Evolutionary conservation across 2,329 filamentous ascomycete species (phyloP), one percentile per base, ranked within the genome.

Genomic region (Fusarium drepaniforme): DNA sequence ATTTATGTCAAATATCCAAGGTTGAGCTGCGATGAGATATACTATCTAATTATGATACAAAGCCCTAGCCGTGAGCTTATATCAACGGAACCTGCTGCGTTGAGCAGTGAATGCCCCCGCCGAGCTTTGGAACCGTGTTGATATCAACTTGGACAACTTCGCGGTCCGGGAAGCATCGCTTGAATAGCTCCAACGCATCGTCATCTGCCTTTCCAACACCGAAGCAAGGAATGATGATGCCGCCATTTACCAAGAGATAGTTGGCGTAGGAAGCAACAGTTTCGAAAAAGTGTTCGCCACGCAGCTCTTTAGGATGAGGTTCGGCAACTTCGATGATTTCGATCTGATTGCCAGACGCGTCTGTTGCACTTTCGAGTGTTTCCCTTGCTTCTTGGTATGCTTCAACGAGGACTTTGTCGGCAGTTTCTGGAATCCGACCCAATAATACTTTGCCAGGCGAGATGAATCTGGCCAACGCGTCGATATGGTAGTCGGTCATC

Each of bases 401-500:
- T 3, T 66, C 35, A 2, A 68, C 64, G 56, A 73, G 72, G 4
- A 61, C 42, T 11, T 49, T 46, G 3, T 53, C 46, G 1, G 67
- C 62, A 6, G 51, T 40, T 3, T 67, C 56, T 12, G 71, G 69
- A 3, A 78, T 75, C 6, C 71, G 78, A 35, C 78, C 76, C 0
- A 81, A 16, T 1, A 81, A 15, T 2, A 82, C 66, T 0, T 64
- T 67, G 3, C 80, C 80, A 0, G 77, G 76, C 0, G 72, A 59
- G 25, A 74, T 68, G 49, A 82, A 82, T 0, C 79, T 77, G 7
- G 66, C 79, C 1, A 80, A 62, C 6, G 79, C 80, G 46, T 82
- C 79, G 23, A 82, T 72, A 25, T 82, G 80, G 33, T 72, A 73
- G 46, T 82, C 80, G 1, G 80, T 81, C 2, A 74, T 57, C 46